Conservation (phyloP, 2,329 filamentous ascomycete genomes). For the Monosporascus sp. region DNA sequence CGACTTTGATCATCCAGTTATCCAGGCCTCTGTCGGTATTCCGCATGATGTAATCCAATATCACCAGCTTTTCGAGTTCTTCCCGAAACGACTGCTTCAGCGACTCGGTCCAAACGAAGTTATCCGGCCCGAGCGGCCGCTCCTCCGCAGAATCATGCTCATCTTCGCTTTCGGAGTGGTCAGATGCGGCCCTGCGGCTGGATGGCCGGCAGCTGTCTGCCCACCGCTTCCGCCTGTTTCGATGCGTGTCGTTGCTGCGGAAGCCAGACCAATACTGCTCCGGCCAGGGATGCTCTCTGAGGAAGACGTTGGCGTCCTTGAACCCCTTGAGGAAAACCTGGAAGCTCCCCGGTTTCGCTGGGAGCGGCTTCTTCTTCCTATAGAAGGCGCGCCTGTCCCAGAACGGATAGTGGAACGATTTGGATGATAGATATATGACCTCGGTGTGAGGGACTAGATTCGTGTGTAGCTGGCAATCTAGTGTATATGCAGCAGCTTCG, state of each 20-base stretch:
- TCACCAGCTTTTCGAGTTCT: slow-evolving; percentile 93
- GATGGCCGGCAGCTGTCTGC: slow-evolving; percentile 73
- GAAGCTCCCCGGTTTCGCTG: slow-evolving; percentile 89
- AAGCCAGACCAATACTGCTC: slow-evolving; percentile 75
- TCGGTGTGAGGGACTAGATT: slow-evolving; percentile 95
- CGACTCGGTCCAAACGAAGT: slow-evolving; percentile 80
- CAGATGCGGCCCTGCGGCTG: slow-evolving; percentile 28
- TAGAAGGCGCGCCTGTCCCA: slow-evolving; percentile 90
- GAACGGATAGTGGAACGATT: slow-evolving; percentile 96
- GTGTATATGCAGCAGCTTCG: slow-evolving; percentile 92
- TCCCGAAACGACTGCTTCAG: slow-evolving; percentile 91
- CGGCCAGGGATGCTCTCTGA: slow-evolving; percentile 94
- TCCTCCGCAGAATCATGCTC: slow-evolving; percentile 32
- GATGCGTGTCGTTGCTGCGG: slow-evolving; percentile 60
- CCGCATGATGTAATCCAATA: slow-evolving; percentile 97
- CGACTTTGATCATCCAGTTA: slow-evolving; percentile 99
- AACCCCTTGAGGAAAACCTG: slow-evolving; percentile 96
- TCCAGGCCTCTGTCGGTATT: slow-evolving; percentile 95
- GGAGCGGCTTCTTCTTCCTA: slow-evolving; percentile 78
- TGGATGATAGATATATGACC: slow-evolving; percentile 88
- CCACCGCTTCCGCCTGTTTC: slow-evolving; percentile 68
- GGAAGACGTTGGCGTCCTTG: slow-evolving; percentile 93
- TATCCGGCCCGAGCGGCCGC: slow-evolving; percentile 37
- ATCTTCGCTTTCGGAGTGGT: slow-evolving; percentile 46
- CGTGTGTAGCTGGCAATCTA: slow-evolving; percentile 84